phyloP scores from a whole-genome alignment of 2,329 filamentous ascomycete species.

The Xylaria polymorpha region DNA sequence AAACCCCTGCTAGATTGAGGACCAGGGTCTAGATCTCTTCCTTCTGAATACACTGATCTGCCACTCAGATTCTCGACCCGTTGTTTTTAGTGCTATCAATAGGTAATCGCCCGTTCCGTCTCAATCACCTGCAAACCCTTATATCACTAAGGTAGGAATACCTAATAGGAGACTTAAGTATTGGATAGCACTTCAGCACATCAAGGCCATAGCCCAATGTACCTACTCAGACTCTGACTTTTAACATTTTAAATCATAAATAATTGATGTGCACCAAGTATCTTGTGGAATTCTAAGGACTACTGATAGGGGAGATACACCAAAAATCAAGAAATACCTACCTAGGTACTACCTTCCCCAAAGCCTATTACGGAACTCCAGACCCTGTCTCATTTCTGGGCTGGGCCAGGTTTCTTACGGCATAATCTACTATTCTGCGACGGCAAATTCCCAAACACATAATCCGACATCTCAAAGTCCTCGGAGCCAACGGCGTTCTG shows the following conservation, averaged over 20 bases:
- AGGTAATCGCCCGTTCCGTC: too few relatives aligned
- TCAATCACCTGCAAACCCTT: too few relatives aligned
- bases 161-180: too few relatives aligned
- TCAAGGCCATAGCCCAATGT: not conserved
- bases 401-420: conserved; percentile 37
- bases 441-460: conserved; percentile 45
- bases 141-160: too few relatives aligned
- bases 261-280: not conserved
- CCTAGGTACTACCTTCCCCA: too few relatives aligned
- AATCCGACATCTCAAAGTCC: conserved; percentile 51
- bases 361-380: not conserved
- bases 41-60: too few relatives aligned
- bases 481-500: conserved; percentile 54
- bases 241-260: not conserved
- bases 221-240: too few relatives aligned
- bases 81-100: too few relatives aligned
- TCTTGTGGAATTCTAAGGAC: not conserved
- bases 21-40: too few relatives aligned
- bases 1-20: too few relatives aligned
- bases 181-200: not conserved
- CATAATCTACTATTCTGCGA: conserved; percentile 47
- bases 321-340: not conserved
- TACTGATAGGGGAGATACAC: not conserved
- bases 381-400: not conserved
- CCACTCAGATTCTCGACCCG: too few relatives aligned